Base-by-base conservation (phyloP, 1,139 yeast genomes). In the Nakaseomyces glabratus region DNA sequence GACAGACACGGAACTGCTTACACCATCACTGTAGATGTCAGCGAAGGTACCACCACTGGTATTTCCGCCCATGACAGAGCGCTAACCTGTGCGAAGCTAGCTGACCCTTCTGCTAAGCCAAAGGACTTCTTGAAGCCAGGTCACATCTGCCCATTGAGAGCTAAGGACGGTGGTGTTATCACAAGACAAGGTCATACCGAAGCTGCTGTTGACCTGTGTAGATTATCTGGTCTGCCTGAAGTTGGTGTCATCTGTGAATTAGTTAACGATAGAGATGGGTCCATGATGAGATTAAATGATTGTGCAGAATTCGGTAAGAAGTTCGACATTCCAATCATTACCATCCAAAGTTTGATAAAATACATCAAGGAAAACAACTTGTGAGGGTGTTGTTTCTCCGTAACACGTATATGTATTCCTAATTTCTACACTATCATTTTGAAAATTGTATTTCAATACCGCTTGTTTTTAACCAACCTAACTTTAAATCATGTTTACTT, bases 1-100 rank as follows among this genome's bases (percentile, higher is more conserved):
- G 98, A 93, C 57, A 76, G 94, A 58, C 96, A 90, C 53, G 94
- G 95, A 10, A 93, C 99, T 5, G 97, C 97, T 2, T 93, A 90
- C 61, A 90, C 98, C 1, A 76, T 90, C 33, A 84, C 97, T 2
- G 84, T 86, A 40, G 99, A 93, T 58, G 76, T 66, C 46, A 75
- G 69, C 23, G 71, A 74, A 37, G 95, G 94, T 21, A 88, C 97
- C 24, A 84, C 98, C n/a, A 90, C 98, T 0, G 99, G 99, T 11
- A 93, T 90, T 36, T 81, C 94, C 21, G 97, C 98, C 5, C 79
- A 78, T 49, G 99, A 93, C 60, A 73, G 98, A 52, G 93, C 95
- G 0, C 63, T 82, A 46, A 90, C 98, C 1, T 82, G 84, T 25
- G 63, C 68, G 28, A 68, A 68, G 41, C 68, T 93, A 48, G 95